These are phyloP conservation scores for Peronospora belbahrii DNA, from an alignment of 352 stramenopile genomes.

Conservation along the genomic window DNA sequence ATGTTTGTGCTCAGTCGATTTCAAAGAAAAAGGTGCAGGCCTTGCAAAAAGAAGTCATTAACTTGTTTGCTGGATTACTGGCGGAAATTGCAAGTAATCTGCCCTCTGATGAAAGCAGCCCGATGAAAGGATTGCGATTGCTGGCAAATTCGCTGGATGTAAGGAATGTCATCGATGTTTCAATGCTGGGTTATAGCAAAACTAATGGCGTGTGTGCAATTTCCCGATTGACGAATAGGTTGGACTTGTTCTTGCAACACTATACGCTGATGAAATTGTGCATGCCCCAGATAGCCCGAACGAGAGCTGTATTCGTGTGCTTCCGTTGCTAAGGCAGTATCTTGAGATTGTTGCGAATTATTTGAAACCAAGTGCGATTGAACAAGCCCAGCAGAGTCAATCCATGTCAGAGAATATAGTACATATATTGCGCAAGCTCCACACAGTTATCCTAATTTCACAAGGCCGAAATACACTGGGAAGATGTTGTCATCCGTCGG, in stretches of 20 bases:
- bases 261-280: conserved; percentile 28
- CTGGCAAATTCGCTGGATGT: conserved; percentile 37
- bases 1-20: conserved; percentile 24
- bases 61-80: conserved; percentile 34
- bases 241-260: conserved; percentile 28
- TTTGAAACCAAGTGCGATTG: conserved; percentile 34
- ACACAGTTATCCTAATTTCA: conserved; percentile 60
- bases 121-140: conserved; percentile 24
- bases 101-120: conserved; percentile 17
- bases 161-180: conserved; percentile 8
- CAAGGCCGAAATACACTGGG: conserved; percentile 37
- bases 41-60: conserved; percentile 23
- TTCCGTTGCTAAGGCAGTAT: conserved; percentile 37
- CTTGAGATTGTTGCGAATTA: conserved; percentile 44
- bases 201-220: conserved; percentile 10
- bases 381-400: conserved; percentile 28
- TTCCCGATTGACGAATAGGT: conserved; percentile 21
- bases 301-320: conserved; percentile 8
- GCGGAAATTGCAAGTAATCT: conserved; percentile 33
- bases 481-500: conserved; percentile 40
- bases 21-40: conserved; percentile 17
- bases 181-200: too few relatives aligned
- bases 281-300: conserved; percentile 2
- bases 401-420: conserved; percentile 30
- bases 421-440: conserved; percentile 36